Evolutionary conservation across 441 rosid species (phyloP).

Genomic region (Gossypium schwendimanii): DNA sequence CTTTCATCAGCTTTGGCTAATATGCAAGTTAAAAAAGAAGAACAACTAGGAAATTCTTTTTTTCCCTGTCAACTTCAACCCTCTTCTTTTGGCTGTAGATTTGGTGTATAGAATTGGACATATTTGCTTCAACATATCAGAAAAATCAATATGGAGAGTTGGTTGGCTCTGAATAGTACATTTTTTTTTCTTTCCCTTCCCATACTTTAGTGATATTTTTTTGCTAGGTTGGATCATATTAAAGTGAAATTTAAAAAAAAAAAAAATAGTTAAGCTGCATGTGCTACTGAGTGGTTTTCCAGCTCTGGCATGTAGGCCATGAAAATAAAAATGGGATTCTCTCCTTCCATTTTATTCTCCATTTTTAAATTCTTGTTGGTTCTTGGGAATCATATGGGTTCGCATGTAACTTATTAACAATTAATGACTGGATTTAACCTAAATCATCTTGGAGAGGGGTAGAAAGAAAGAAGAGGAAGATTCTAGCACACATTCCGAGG

Average conservation of each 20-base stretch:
- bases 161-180: constrained; percentile 27
- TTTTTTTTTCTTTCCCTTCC: constrained; percentile 19
- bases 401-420: constrained; percentile 13
- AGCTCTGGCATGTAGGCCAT: constrained; percentile 62
- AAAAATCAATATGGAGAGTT: constrained; percentile 22
- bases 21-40: constrained; percentile 20
- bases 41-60: constrained; percentile 14
- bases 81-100: constrained; percentile 30
- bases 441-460: not conserved
- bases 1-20: constrained; percentile 14
- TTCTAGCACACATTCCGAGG: constrained; percentile 35
- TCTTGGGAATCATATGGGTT: constrained; percentile 24
- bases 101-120: constrained; percentile 47
- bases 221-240: constrained; percentile 23
- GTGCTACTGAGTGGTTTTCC: constrained; percentile 72
- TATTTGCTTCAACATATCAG: constrained; percentile 25
- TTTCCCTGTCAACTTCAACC: constrained; percentile 9
- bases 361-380: constrained; percentile 16
- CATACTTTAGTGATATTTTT: constrained; percentile 17
- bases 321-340: constrained; percentile 24
- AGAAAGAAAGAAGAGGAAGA: constrained; percentile 5
- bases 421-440: too few relatives aligned
- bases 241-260: not conserved
- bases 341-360: constrained; percentile 1
- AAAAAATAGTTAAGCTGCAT: constrained; percentile 36